Evolutionary conservation across 2,329 filamentous ascomycete genomes (phyloP), one percentile per base, ranked within the genome.

Genomic region (Beauveria varroae): DNA sequence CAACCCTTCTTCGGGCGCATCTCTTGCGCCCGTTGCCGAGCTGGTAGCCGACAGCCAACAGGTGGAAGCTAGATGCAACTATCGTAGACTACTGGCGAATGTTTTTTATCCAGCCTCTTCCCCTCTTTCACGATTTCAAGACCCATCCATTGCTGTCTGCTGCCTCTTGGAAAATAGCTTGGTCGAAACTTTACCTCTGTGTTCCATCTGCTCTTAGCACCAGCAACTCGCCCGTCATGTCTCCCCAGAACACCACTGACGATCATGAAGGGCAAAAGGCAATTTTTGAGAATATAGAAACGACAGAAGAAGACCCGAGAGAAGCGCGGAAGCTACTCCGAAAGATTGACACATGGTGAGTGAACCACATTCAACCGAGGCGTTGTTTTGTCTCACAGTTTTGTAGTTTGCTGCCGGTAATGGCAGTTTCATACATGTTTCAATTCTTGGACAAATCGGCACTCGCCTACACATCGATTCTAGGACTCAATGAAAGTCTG

Each of bases 371-470:
- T 16, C 5, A 2, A 26, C 20, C 22, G 2, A 2, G 24, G 5
- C 4, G 14, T 16, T 6, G 3, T 16, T 2, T 26, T 26, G 12
- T 47, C 26, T 30, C 2, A 50, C 22, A n/a, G 10, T 30, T 20
- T 5, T 28, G 7, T 37, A 79, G 78, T 71, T 65, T 84, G 34
- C 78, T 86, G 70, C 85, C 78, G 4, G 63, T 78, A 62, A 77
- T 80, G 75, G 82, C 72, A 60, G 76, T 65, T 66, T 81, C 76
- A 1, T 86, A 86, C 66, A 78, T 81, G n/a, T 72, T 86, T 5
- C 84, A 86, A 63, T 86, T 81, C 64, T 74, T 84, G 1, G 85
- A 87, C 71, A 86, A 87, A 68, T 81, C 80, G 0, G 79, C 78
- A 0, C 71, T 85, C 1, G 76, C 73, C n/a, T 81, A 81, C 67